Evolutionary conservation across 1,284 basidiomycete species (phyloP).

Genomic region (Moniliophthora roreri): DNA sequence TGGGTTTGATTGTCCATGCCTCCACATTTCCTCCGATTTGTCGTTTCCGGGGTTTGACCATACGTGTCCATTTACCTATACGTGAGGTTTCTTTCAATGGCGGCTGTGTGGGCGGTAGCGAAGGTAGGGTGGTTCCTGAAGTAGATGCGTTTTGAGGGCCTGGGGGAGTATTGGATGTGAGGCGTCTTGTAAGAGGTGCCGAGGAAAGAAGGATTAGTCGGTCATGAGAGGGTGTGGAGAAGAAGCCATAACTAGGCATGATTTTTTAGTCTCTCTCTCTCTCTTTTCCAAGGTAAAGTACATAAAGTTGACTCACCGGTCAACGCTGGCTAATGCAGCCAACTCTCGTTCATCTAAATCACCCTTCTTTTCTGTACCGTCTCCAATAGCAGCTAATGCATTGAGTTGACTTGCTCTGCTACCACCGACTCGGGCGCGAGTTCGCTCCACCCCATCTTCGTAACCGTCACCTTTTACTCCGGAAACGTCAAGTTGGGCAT

Average conservation of each 20-base stretch:
- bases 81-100: slow-evolving; percentile 67
- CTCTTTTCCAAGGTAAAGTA: slow-evolving; percentile 4
- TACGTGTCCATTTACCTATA: slow-evolving; percentile 86
- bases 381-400: slow-evolving; percentile 53
- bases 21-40: slow-evolving; percentile 80
- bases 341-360: slow-evolving; percentile 67
- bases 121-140: slow-evolving; percentile 36
- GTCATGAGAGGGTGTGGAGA: slow-evolving; percentile 73
- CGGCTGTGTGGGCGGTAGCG: slow-evolving; percentile 46
- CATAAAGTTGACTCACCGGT: slow-evolving; percentile 59
- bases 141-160: slow-evolving; percentile 42
- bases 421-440: slow-evolving; percentile 75
- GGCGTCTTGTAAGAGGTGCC: slow-evolving; percentile 60
- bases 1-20: slow-evolving; percentile 66
- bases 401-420: slow-evolving; percentile 59
- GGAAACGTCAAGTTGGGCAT: slow-evolving; percentile 79
- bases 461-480: slow-evolving; percentile 92
- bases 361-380: slow-evolving; percentile 56
- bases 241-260: slow-evolving; percentile 79
- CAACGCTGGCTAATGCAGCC: slow-evolving; percentile 67
- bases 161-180: slow-evolving; percentile 43
- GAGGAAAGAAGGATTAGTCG: slow-evolving; percentile 70
- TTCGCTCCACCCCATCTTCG: slow-evolving; percentile 89
- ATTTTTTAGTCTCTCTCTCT: slow-evolving; percentile 20
- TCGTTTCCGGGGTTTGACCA: slow-evolving; percentile 71